Base-by-base conservation (phyloP, 1,284 basidiomycete species). In the Athelia psychrophila region DNA sequence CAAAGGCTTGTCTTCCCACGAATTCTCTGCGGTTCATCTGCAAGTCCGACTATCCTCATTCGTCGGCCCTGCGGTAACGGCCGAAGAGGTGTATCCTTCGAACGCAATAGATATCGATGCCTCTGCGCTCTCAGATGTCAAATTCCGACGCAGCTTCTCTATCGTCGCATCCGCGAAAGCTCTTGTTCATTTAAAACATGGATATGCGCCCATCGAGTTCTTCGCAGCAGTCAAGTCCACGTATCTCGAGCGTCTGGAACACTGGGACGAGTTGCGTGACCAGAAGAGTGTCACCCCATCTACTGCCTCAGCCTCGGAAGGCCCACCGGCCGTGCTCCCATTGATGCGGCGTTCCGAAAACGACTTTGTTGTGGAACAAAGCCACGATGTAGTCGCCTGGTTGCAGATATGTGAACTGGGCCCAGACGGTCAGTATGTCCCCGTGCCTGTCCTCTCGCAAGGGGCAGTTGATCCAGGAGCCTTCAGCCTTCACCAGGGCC, bases 291-390 rank as follows among this genome's bases (percentile, higher is more conserved):
- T 67, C 53, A 64, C 69, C n/a, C 60, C 72, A 44, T 67, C 62
- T 50, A 56, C 71, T 15, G 53, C 57, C 23, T 60, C 64, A 12
- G 66, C 71, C 19, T 60, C 68, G 6, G 71, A 74, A 25, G 68
- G 57, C 55, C 66, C 63, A 27, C 63, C 72, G 3, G 67, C 75
- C n/a, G 71, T 67, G 46, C 60, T 80, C 22, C 85, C 85, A 18
- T 75, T 77, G n/a, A 95, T 93, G 88, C 85, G 92, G 32, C 83
- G 93, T 23, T 91, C 93, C 20, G 94, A 98, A 70, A 93, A 82
- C 30, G 94, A 98, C 61, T 93, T 98, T 60, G 81, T 96, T n/a
- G 81, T 84, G 9, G 85, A 92, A 56, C 91, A 98, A 66, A 74
- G 77, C 23, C 95, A 99, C 69, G 94, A 98, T 64, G 84, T 98